Evolutionary conservation across 148 eudicot genomes (phyloP), one percentile per base, ranked within the genome.

Genomic region (Vaccinium myrtillus): DNA sequence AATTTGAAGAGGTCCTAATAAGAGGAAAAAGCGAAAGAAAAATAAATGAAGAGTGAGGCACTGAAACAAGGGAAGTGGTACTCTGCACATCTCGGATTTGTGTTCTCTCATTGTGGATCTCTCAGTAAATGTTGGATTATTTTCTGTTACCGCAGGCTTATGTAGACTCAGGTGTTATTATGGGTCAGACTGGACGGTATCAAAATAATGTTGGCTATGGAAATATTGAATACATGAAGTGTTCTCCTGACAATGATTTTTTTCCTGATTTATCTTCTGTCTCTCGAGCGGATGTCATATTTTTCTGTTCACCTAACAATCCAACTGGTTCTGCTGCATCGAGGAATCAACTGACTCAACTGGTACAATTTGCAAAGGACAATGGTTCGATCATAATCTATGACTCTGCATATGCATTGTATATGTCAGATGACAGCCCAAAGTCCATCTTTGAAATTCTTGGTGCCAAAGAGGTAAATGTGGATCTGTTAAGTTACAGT

Each of bases 231-330:
- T 94, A 94, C 89, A 90, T 94, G 95, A 92, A 85, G 82, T 94
- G 98, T 73, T 92, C 89, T 1, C 84, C 85, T n/a, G 79, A 87
- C 46, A 96, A 94, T 79, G 79, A 84, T 70, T 96, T 96, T 82
- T 94, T 94, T 63, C 98, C 98, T 6, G 90, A 96, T 80, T 86
- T 94, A 32, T 80, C 88, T 1, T 87, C 74, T 0, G 86, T 87
- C 77, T 81, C 89, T 25, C 88, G 94, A 89, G 93, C 98, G 7
- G 95, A 96, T 65, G 77, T 96, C 32, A 96, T 96, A 15, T 96
- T 94, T 91, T 95, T 95, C 63, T 94, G 98, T 81, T 93, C 96
- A 10, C 98, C 98, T 3, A 96, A 96, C 78, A 96, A 96, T 83
- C 98, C 98, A 12, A 96, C 98, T 0, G 98, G 98, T 25, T 91